A percentile compares a stretch with the other conserved stretches of the same genome.
These are phyloP conservation scores for Acer campestre DNA, from an alignment of 345 rosid genomes.

Conservation along the genomic window DNA sequence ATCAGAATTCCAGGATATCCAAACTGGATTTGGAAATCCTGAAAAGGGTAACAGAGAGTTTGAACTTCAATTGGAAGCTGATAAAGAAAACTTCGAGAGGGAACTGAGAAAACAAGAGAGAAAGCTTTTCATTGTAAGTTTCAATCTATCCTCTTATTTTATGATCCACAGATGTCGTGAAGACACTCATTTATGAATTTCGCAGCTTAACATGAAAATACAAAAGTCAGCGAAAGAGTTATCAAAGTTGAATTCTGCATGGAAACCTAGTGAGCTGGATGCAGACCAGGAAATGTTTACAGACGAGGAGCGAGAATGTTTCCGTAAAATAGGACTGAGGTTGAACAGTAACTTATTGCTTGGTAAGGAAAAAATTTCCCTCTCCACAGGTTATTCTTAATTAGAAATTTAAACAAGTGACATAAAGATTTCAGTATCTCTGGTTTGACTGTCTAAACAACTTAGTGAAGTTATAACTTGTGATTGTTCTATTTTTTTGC, in stretches of 20 bases:
- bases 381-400: constrained; percentile 5
- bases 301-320: constrained; percentile 77
- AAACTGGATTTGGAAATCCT: constrained; percentile 39
- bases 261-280: constrained; percentile 51
- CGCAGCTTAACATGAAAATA: constrained; percentile 71
- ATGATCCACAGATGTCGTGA: constrained; percentile 14
- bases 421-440: not conserved
- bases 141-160: constrained; percentile 18
- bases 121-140: constrained; percentile 71
- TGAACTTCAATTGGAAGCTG: constrained; percentile 50
- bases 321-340: constrained; percentile 69
- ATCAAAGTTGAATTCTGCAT: constrained; percentile 51
- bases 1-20: constrained; percentile 62
- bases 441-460: not conserved
- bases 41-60: constrained; percentile 38
- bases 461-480: not conserved
- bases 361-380: constrained; percentile 48
- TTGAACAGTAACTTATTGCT: constrained; percentile 65
- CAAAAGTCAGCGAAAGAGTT: constrained; percentile 52
- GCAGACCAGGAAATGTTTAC: constrained; percentile 67
- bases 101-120: constrained; percentile 64
- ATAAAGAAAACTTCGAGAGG: constrained; percentile 48
- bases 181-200: constrained; percentile 15
- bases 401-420: not conserved
- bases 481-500: not conserved